Evolutionary conservation across 495 filamentous ascomycete genomes (phyloP), one percentile per base, ranked within the genome.

Genomic region (Podospora didyma): DNA sequence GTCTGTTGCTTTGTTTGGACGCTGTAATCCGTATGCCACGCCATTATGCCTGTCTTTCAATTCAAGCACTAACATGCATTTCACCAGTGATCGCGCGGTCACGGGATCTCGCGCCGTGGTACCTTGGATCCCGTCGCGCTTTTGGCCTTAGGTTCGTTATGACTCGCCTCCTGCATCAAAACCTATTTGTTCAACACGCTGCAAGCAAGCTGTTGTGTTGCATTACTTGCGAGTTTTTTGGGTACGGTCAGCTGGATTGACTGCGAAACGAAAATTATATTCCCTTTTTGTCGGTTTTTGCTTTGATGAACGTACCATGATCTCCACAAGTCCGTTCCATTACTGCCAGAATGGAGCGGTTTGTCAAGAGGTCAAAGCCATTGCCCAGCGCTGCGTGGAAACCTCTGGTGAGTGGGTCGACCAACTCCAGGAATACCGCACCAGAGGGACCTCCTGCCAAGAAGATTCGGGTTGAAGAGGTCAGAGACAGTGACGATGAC

Each of bases 401-500:
- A 0, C 54, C 49, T 45, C 31, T 57, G 20, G 34, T 44, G 20
- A 39, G 51, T 31, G 51, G 49, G 11, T 37, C 57, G 14, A 51
- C 7, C 19, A 59, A 51, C 37, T 41, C 59, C n/a, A 56, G 51
- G 21, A 56, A 26, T 17, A 55, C 41, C 11, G 53, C 41, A 16
- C 24, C 34, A 12, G 61, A 69, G 24, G 50, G 39, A 9, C 71
- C 64, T 24, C 67, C 73, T 1, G 50, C 49, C 11, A 78, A 78
- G 60, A 72, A 63, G 24, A 34, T 54, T 7, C 71, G 73, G 19
- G 52, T 60, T 12, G 67, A 66, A 12, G 62, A 72, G 23, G 42
- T 65, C 21, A 55, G 59, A 31, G 62, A 63, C 22, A 73, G 63
- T 46, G 63, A 69, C 39, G 41, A 49, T 41, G 61, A 67, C 16